Percentiles rank a stretch among this genome's conserved stretches.
These are phyloP conservation scores for Baudoinia panamericana DNA, from an alignment of 495 filamentous ascomycete species.

Conservation along the genomic window DNA sequence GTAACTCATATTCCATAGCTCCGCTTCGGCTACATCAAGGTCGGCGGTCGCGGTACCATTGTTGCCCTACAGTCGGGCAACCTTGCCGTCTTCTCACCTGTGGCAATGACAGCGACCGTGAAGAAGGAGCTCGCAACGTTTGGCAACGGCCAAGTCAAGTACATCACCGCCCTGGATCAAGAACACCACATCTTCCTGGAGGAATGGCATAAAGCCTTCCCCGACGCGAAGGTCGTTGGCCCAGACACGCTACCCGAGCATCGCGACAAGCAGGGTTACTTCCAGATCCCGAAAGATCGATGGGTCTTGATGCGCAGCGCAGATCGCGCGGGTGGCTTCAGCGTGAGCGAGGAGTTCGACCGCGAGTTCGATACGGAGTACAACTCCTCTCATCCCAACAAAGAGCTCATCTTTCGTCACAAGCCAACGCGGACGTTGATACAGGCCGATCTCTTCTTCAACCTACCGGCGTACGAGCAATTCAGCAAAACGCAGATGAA, in stretches of 20 bases:
- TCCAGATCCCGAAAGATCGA: slow-evolving; percentile 37
- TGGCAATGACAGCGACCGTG: slow-evolving; percentile 67
- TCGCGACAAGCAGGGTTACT: slow-evolving; percentile 51
- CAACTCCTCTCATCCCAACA: slow-evolving; percentile 64
- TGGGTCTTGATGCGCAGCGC: slow-evolving; percentile 30
- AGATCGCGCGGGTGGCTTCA: slow-evolving; percentile 20
- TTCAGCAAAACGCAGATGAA: slow-evolving; percentile 51
- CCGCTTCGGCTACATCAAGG: slow-evolving; percentile 63
- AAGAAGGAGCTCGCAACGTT: slow-evolving; percentile 18
- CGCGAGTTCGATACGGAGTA: slow-evolving; percentile 76
- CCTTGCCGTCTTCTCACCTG: slow-evolving; percentile 85
- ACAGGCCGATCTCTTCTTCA: slow-evolving; percentile 84
- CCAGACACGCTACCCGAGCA: slow-evolving; percentile 81
- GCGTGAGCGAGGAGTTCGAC: slow-evolving; percentile 66
- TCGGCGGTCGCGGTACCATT: slow-evolving; percentile 78
- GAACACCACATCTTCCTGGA: slow-evolving; percentile 88
- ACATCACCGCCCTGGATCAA: slow-evolving; percentile 75
- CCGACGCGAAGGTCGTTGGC: slow-evolving; percentile 63
- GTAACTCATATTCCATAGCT: no score
- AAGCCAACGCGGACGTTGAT: slow-evolving; percentile 73
- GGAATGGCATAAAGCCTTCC: slow-evolving; percentile 68
- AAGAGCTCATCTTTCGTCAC: slow-evolving; percentile 77
- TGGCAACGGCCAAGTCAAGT: slow-evolving; percentile 59
- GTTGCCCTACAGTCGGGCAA: slow-evolving; percentile 63
- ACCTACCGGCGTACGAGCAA: slow-evolving; percentile 78